Conservation (phyloP, 768 basidiomycete genomes). For the Xerocomellus intermedius region DNA sequence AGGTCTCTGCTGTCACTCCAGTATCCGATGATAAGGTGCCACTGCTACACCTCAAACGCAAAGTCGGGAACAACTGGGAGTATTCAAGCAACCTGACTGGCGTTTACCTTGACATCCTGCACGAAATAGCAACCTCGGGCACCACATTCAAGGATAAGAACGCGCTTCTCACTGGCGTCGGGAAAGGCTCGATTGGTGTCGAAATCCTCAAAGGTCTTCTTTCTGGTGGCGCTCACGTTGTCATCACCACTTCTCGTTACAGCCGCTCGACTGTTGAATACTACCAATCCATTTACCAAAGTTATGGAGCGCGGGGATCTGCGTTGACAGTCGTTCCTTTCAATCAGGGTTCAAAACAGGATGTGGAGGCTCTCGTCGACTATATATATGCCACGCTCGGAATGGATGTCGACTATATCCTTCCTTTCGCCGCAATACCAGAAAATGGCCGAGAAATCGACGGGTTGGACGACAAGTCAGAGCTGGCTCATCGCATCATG, state of each 20-base stretch:
- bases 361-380: constrained; percentile 96
- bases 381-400: constrained; percentile 96
- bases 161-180: constrained; percentile 95
- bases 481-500: constrained; percentile 99
- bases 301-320: constrained; percentile 92
- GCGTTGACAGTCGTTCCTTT: constrained; percentile 97
- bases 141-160: constrained; percentile 99
- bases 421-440: constrained; percentile 97
- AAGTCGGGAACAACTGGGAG: constrained; percentile 92
- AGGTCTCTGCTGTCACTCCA: constrained; percentile 65
- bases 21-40: constrained; percentile 89
- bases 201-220: constrained; percentile 97
- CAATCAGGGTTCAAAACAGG: constrained; percentile 98
- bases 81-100: constrained; percentile 96
- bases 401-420: constrained; percentile 96
- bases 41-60: constrained; percentile 93
- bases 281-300: constrained; percentile 97
- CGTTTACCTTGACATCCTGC: constrained; percentile 93
- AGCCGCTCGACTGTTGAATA: constrained; percentile 95
- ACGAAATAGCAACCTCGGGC: constrained; percentile 97
- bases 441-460: constrained; percentile 99
- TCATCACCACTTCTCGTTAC: constrained; percentile 98
- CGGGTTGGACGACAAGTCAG: constrained; percentile 93
- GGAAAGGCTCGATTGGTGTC: constrained; percentile 96
- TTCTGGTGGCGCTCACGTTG: constrained; percentile 93